Conservation (phyloP, 169 alveolate genomes). For the Plasmodium malariae region DNA sequence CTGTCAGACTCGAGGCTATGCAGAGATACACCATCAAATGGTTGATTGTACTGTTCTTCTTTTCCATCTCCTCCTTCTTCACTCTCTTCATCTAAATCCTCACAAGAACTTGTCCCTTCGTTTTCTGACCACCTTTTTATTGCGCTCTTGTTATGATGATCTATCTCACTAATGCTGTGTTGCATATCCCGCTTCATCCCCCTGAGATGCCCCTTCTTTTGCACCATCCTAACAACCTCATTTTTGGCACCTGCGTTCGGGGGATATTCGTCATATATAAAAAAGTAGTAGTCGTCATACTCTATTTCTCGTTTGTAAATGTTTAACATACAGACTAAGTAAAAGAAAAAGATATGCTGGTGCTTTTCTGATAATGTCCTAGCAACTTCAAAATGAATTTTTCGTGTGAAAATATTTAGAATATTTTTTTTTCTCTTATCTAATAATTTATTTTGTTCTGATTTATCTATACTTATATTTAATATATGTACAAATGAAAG, state of each 20-base stretch:
- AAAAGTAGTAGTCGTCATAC: constrained; percentile 67
- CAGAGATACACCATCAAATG: constrained; percentile 28
- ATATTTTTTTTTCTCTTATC: constrained; percentile 75
- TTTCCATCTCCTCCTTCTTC: constrained; percentile 9
- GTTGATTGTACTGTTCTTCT: not conserved
- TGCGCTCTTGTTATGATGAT: not conserved
- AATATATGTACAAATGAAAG: constrained; percentile 41
- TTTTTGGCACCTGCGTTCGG: not conserved
- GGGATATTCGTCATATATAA: constrained; percentile 44
- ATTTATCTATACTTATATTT: constrained; percentile 66
- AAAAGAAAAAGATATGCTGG: constrained; percentile 62
- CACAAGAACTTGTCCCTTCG: constrained; percentile 15
- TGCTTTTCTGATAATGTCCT: constrained; percentile 70
- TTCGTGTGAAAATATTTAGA: constrained; percentile 46
- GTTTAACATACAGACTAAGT: constrained; percentile 70
- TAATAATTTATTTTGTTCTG: constrained; percentile 62
- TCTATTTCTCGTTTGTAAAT: constrained; percentile 61
- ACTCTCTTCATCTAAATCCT: constrained; percentile 13
- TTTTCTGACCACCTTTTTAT: not conserved
- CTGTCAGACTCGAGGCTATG: constrained; percentile 21
- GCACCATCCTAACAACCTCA: constrained; percentile 46
- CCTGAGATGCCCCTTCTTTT: not conserved
- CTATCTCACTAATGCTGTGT: too few species aligned
- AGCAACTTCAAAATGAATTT: constrained; percentile 61
- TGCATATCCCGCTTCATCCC: not conserved